Percentiles rank a stretch among this genome's conserved stretches.
Conservation (phyloP, 2,329 filamentous ascomycete genomes). For the Sclerotinia glacialis region DNA sequence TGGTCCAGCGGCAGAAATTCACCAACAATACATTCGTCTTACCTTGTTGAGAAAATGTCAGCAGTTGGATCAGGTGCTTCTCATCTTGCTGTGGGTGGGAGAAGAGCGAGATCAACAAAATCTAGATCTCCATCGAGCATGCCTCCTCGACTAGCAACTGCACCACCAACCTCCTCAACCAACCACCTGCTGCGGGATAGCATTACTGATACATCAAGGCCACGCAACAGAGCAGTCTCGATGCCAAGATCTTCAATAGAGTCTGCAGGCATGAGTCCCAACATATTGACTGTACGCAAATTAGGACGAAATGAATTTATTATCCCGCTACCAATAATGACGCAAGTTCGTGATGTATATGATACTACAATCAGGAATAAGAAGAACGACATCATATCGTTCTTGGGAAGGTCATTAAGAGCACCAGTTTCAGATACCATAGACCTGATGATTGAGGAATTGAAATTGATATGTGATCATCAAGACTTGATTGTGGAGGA, state of each 20-base stretch:
- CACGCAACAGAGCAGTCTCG: conserved; percentile 5
- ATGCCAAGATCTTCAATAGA: conserved; percentile 18
- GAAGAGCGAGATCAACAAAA: conserved; percentile 13
- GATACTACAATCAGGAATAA: conserved; percentile 48
- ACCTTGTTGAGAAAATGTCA: background rate
- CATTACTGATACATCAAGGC: background rate
- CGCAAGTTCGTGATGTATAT: conserved; percentile 53
- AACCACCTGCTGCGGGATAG: conserved; percentile 15
- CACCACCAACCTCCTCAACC: background rate
- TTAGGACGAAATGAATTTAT: conserved; percentile 46
- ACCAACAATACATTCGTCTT: background rate
- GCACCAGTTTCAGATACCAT: conserved; percentile 39
- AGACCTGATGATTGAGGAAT: conserved; percentile 49
- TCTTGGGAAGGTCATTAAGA: conserved; percentile 44
- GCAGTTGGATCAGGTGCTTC: background rate
- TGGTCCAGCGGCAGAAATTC: background rate
- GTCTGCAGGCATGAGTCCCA: background rate
- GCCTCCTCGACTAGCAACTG: conserved; percentile 10
- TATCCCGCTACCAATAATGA: conserved; percentile 57
- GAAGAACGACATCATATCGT: conserved; percentile 47
- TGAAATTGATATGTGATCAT: conserved; percentile 57
- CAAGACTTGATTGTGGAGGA: conserved; percentile 53
- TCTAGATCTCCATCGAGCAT: conserved; percentile 19
- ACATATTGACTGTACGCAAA: conserved; percentile 15
- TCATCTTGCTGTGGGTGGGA: conserved; percentile 6